Evolutionary conservation across 371 early-diverging fungal genomes (phyloP).

Genomic region (Mucor piriformis): DNA sequence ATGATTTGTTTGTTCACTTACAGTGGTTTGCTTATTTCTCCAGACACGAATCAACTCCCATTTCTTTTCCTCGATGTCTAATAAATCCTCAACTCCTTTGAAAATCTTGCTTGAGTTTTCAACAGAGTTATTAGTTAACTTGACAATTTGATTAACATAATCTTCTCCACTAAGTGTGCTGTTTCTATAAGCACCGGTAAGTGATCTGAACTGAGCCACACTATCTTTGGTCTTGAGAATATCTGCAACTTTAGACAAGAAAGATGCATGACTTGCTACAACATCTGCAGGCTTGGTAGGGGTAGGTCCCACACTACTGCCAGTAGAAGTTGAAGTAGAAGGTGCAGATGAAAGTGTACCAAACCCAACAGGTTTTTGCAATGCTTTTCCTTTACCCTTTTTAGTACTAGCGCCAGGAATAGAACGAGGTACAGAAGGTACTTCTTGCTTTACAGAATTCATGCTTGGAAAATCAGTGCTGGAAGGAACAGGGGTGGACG

Average conservation of each 20-base stretch:
- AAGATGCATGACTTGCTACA: slow-evolving; percentile 38
- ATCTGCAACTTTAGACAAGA: slow-evolving; percentile 51
- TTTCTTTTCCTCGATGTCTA: slow-evolving; percentile 62
- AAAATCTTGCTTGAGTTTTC: slow-evolving; percentile 57
- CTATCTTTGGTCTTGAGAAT: slow-evolving; percentile 52
- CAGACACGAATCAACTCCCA: slow-evolving; percentile 67
- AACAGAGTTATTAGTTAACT: slow-evolving; percentile 45
- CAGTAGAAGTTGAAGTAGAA: not conserved
- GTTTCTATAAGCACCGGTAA: slow-evolving; percentile 62
- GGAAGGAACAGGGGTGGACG: not conserved
- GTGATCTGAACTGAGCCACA: slow-evolving; percentile 60
- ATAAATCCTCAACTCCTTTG: slow-evolving; percentile 54
- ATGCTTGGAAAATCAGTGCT: not conserved
- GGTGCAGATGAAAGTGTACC: slow-evolving; percentile 28
- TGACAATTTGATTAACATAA: slow-evolving; percentile 59
- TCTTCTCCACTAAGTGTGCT: slow-evolving; percentile 53
- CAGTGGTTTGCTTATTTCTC: slow-evolving; percentile 71
- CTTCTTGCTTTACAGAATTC: slow-evolving; percentile 3
- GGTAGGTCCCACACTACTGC: not conserved
- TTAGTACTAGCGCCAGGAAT: slow-evolving; percentile 18
- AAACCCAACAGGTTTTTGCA: slow-evolving; percentile 37
- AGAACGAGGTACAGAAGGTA: slow-evolving; percentile 6
- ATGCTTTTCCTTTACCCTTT: slow-evolving; percentile 14
- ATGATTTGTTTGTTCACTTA: slow-evolving; percentile 15
- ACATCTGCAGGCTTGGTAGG: not conserved